Conservation (phyloP, 768 basidiomycete genomes). For the Galerina sulciceps region DNA sequence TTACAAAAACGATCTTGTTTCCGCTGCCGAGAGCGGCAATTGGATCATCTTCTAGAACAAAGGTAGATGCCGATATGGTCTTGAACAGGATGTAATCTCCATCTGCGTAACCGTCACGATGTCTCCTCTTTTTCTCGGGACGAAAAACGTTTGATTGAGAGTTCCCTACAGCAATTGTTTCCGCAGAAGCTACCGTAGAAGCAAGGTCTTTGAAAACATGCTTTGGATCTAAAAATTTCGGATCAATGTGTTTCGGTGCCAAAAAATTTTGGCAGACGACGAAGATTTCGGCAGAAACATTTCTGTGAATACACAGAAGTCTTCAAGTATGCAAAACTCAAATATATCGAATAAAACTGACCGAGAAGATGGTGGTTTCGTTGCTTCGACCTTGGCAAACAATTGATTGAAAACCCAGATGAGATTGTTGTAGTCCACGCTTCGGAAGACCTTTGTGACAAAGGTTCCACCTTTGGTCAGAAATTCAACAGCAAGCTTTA, state of each 20-base stretch:
- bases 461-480: constrained; percentile 92
- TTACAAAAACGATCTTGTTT: constrained; percentile 77
- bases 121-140: constrained; percentile 93
- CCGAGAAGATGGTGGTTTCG: constrained; percentile 98
- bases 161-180: constrained; percentile 65
- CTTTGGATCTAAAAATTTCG: constrained; percentile 96
- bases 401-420: constrained; percentile 99
- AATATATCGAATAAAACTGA: constrained; percentile 31
- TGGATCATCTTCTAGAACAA: constrained; percentile 73
- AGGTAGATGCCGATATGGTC: constrained; percentile 67
- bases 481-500: constrained; percentile 96
- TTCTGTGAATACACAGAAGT: constrained; percentile 51
- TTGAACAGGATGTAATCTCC: constrained; percentile 93
- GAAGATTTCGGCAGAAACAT: constrained; percentile 99
- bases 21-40: constrained; percentile 76
- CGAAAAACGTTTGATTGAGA: constrained; percentile 92
- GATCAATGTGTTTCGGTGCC: constrained; percentile 94
- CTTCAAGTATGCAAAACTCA: neutral
- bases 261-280: constrained; percentile 96
- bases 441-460: constrained; percentile 98
- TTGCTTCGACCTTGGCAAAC: constrained; percentile 96
- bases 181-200: constrained; percentile 44
- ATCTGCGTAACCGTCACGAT: constrained; percentile 94
- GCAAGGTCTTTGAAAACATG: constrained; percentile 96
- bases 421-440: constrained; percentile 96